Conservation (phyloP, 345 rosid species). For the Arabidopsis thaliana region TAIR10.1 NC_003070.9:9946001-9946500, state of each 20-base stretch:
- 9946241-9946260: conserved; percentile 63
- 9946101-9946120: conserved; percentile 1
- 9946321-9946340: background rate
- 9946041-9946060: conserved; percentile 63
- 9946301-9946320: conserved; percentile 2
- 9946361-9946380: background rate
- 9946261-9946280: conserved; percentile 83
- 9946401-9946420: background rate
- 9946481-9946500: conserved; percentile 70
- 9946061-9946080: background rate
- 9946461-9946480: conserved; percentile 68
- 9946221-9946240: conserved; percentile 77
- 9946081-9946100: background rate
- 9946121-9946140: conserved; percentile 77
- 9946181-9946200: conserved; percentile 90
- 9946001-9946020: conserved; percentile 87
- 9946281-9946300: conserved; percentile 5
- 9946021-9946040: conserved; percentile 95
- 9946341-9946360: background rate
- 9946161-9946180: conserved; percentile 70
- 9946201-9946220: conserved; percentile 67
- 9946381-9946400: background rate
- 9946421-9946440: conserved; percentile 9
- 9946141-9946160: conserved; percentile 89
- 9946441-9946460: conserved; percentile 63